Base-by-base conservation (phyloP, 208 protist genomes). In the Endotrypanum monterogeii region DNA sequence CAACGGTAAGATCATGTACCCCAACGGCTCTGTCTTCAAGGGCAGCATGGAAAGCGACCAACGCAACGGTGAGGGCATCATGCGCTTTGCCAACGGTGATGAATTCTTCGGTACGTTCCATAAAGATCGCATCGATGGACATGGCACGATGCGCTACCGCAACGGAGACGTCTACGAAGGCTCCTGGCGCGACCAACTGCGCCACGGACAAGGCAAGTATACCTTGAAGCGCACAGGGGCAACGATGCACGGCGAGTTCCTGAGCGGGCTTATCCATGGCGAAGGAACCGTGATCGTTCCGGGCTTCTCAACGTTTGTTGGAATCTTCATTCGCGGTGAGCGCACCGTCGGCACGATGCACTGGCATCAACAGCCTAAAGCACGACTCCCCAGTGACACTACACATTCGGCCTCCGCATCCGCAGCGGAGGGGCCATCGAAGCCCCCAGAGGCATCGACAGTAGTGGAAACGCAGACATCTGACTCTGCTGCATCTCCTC, bases 101-200 rank as follows among this genome's bases (percentile, higher is more conserved):
- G 89, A 94, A 74, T 97, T 95, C 70, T 86, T 90, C 44, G 95
- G 95, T 18, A 76, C 78, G 62, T 98, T 94, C 60, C 51, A 30
- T 7, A 57, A 79, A 8, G 86, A 98, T 76, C 78, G 71, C 6
- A 88, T 97, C 23, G 52, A 89, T 6, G 95, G 95, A 16, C 78
- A 89, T n/a, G 95, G 93, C 18, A 85, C 76, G 37, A 87, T 97
- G 84, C 71, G 74, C 62, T 93, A 87, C 75, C 88, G 85, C 41
- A 89, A 93, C 73, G 90, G 90, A 1, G 90, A 97, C 58, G 61
- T 91, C 16, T 98, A 98, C 80, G 80, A 93, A 18, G 96, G 96
- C 35, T 71, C 86, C 72, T 98, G 94, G 88, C 84, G 83, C 28
- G 86, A 93, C 72, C 89, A 89, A n/a, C 79, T 93, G 67, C 92